Evolutionary conservation across 768 basidiomycete genomes (phyloP), one percentile per base, ranked within the genome.

Genomic region (Mycena sanguinolenta): DNA sequence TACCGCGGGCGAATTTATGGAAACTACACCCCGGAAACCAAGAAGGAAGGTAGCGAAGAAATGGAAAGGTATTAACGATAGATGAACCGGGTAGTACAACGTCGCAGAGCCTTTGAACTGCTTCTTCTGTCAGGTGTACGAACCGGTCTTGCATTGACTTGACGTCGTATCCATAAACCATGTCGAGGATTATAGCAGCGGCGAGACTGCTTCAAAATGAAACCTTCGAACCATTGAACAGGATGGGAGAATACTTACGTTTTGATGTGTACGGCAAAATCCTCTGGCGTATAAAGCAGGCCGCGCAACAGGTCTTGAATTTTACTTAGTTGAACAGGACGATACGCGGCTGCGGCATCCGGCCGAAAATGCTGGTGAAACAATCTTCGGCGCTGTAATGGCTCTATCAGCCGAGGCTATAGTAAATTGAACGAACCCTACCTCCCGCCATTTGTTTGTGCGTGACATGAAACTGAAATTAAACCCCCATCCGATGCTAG

Each of bases 1-100:
- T n/a, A 36, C n/a, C n/a, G n/a, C n/a, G n/a, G n/a, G n/a, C n/a
- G n/a, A n/a, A n/a, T n/a, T n/a, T n/a, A n/a, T n/a, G 34, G 34
- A 57, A 57, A 23, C 17, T n/a, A 36, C 55, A 57, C 3, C 55
- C 55, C 2, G 55, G 55, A 16, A 55, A 53, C 84, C 84, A 85
- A 0, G 73, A 63, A 28, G 84, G 84, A n/a, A 84, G 21, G 58
- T 81, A 63, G 28, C 77, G 76, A 21, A 84, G 78, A 53, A 77
- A 58, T 10, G 80, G 79, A n/a, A 82, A 69, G 4, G 74, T 39
- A 34, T 82, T 79, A 30, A 80, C 76, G 2, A 75, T 32, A 17
- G 69, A 65, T 8, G 73, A 73, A 21, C 79, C 77, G 4, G 77
- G 77, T 1, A 71, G 65, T 1, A 78, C 53, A n/a, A 71, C 62